phyloP scores from a whole-genome alignment of 768 basidiomycete genomes.

The Xerocomus brunneocitrinus region DNA sequence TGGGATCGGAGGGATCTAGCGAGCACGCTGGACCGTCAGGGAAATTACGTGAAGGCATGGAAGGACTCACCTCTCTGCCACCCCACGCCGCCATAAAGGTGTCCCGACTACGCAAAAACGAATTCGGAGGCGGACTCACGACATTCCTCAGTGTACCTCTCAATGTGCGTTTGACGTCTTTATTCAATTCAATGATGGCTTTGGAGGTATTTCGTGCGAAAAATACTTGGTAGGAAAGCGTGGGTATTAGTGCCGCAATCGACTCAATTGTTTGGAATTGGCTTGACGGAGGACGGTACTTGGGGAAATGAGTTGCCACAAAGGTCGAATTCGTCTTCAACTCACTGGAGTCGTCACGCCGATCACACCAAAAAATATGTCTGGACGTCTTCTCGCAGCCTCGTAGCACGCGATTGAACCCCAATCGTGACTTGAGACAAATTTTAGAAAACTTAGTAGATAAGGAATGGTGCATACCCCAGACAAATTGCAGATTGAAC shows the following conservation, averaged over 20 bases:
- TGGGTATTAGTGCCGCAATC: slow-evolving; percentile 42
- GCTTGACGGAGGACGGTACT: slow-evolving; percentile 59
- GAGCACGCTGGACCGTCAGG: background rate
- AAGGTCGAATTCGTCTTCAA: background rate
- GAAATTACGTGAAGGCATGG: background rate
- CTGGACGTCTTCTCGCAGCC: slow-evolving; percentile 62
- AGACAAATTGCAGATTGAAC: slow-evolving; percentile 52
- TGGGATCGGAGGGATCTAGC: slow-evolving; percentile 54
- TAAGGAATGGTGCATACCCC: slow-evolving; percentile 40
- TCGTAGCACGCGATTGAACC: slow-evolving; percentile 65
- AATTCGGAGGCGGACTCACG: slow-evolving; percentile 50
- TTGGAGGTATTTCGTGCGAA: slow-evolving; percentile 46
- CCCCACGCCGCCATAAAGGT: slow-evolving; percentile 54
- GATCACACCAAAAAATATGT: slow-evolving; percentile 54
- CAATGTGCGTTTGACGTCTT: slow-evolving; percentile 52
- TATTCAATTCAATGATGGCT: slow-evolving; percentile 51
- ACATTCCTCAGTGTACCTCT: slow-evolving; percentile 53
- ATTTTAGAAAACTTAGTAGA: background rate
- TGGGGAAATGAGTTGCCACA: background rate
- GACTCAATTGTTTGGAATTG: slow-evolving; percentile 44
- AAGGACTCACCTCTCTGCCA: slow-evolving; percentile 20
- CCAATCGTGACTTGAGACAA: slow-evolving; percentile 64
- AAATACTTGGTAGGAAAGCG: slow-evolving; percentile 59
- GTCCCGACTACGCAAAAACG: slow-evolving; percentile 46
- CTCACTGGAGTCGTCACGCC: slow-evolving; percentile 59